Evolutionary conservation across 2,329 filamentous ascomycete genomes (phyloP).

Genomic region (Phialocephala sp.): DNA sequence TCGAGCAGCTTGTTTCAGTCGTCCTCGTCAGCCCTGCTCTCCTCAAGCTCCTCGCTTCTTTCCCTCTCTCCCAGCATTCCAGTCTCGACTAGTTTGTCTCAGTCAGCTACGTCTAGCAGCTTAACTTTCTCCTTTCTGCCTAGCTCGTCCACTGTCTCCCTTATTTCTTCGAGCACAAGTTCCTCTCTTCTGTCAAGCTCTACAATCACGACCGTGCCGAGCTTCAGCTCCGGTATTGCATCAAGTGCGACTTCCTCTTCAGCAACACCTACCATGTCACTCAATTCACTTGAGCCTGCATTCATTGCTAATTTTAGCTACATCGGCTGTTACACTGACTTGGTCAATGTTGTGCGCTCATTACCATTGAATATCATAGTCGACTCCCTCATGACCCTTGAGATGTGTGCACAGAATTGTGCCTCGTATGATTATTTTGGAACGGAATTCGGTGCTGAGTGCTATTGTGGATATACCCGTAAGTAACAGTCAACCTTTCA

Average conservation of each 20-base stretch:
- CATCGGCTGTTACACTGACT: not conserved
- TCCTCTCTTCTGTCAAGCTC: not conserved
- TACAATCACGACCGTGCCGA: not conserved
- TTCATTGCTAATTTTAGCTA: not conserved
- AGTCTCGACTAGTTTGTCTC: not conserved
- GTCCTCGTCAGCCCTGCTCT: too few species aligned
- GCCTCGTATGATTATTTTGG: slow-evolving; percentile 4
- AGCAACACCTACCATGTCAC: not conserved
- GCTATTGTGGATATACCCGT: slow-evolving; percentile 12
- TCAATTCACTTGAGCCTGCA: not conserved
- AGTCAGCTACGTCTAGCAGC: too few species aligned
- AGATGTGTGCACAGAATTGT: slow-evolving; percentile 7
- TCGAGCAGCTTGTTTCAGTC: too few species aligned
- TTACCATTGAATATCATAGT: not conserved
- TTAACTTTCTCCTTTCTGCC: not conserved
- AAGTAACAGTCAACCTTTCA: not conserved
- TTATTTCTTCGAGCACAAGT: not conserved
- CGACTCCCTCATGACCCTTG: slow-evolving; percentile 2
- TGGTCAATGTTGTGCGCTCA: not conserved
- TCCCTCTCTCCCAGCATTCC: slow-evolving; percentile 1
- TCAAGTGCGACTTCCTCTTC: slow-evolving; percentile 4
- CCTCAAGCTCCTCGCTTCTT: not conserved
- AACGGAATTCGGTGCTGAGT: not conserved
- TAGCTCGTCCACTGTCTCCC: not conserved
- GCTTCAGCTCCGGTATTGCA: not conserved